Percentiles rank a stretch among this genome's conserved stretches.
Conservation (phyloP, 2,329 filamentous ascomycete species). For the Hymenoscyphus fraxineus region DNA sequence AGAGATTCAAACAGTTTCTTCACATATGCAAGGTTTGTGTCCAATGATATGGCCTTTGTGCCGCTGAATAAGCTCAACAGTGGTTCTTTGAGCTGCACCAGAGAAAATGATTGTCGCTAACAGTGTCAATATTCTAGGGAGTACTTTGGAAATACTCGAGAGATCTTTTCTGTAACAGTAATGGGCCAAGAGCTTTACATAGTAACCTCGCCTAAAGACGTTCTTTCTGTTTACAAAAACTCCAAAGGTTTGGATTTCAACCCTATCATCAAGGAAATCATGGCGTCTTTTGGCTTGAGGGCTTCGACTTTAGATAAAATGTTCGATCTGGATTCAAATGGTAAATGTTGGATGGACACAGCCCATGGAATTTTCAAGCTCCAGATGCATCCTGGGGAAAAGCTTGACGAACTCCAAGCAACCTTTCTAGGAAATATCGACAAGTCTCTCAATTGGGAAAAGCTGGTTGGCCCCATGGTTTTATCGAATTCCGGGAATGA, state of each 20-base stretch:
- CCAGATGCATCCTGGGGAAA: constrained; percentile 9
- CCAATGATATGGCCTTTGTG: too few relatives aligned
- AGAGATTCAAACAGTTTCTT: constrained; percentile 4
- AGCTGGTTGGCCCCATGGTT: not conserved
- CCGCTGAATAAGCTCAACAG: too few relatives aligned
- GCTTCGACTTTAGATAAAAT: not conserved
- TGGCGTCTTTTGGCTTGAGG: not conserved
- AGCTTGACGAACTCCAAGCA: not conserved
- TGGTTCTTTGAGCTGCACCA: too few relatives aligned
- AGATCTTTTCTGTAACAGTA: not conserved
- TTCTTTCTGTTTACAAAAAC: not conserved
- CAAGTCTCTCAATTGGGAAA: not conserved
- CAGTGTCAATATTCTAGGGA: not conserved
- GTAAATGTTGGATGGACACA: not conserved
- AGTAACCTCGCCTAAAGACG: not conserved
- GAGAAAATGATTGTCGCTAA: not conserved
- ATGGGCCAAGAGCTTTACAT: constrained; percentile 8
- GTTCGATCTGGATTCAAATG: not conserved
- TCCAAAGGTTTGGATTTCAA: not conserved
- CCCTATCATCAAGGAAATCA: not conserved
- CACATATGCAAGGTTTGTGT: not conserved
- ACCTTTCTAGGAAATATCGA: not conserved
- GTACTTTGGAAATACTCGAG: constrained; percentile 5
- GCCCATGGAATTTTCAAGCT: not conserved
- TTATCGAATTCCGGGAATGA: not conserved